Evolutionary conservation across 805 yeast species (phyloP).

Genomic region (Saturnispora dispora): DNA sequence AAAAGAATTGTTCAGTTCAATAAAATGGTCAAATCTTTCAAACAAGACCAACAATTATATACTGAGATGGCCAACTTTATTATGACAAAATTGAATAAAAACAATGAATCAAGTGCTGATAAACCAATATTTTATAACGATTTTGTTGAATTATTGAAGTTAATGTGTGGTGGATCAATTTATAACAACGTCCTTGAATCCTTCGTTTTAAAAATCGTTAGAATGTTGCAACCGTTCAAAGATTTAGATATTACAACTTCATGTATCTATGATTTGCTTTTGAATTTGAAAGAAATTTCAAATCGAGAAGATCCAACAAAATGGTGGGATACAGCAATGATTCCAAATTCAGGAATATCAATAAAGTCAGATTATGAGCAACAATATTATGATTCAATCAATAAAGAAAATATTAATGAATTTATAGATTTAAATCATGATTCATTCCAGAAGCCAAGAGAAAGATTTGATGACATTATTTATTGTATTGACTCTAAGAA

Average conservation of each 20-base stretch:
- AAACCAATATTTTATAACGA: constrained; percentile 28
- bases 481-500: constrained; percentile 75
- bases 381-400: constrained; percentile 30
- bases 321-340: constrained; percentile 38
- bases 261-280: constrained; percentile 42
- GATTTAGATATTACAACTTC: constrained; percentile 42
- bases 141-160: constrained; percentile 39
- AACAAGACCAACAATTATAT: constrained; percentile 20
- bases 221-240: constrained; percentile 25
- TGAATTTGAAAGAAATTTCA: constrained; percentile 23
- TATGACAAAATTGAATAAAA: constrained; percentile 6
- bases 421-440: constrained; percentile 17
- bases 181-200: constrained; percentile 41
- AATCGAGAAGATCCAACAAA: constrained; percentile 39
- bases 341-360: constrained; percentile 38
- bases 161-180: constrained; percentile 48
- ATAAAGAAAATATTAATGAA: constrained; percentile 13
- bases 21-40: constrained; percentile 23
- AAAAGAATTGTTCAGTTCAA: constrained; percentile 28
- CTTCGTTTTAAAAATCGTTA: constrained; percentile 33
- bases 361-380: constrained; percentile 36
- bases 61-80: constrained; percentile 21
- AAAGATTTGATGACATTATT: constrained; percentile 32
- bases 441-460: not conserved
- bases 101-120: not conserved